Conservation (phyloP, 1,139 yeast genomes). For the Eremothecium sinecaudum region DNA sequence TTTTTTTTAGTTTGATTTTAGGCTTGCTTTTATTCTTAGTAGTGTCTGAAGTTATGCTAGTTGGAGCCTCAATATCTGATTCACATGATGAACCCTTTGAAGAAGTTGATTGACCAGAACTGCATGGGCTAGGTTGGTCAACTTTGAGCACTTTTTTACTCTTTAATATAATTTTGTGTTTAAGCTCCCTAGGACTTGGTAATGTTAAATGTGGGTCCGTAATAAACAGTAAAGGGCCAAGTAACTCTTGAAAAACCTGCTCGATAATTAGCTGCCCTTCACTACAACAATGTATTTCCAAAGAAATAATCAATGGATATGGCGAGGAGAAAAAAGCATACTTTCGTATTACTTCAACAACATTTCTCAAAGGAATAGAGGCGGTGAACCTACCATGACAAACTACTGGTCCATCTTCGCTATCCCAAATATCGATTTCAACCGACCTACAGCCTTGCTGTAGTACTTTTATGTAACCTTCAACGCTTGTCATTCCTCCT, state of each 20-base stretch:
- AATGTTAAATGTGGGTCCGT: constrained; percentile 29
- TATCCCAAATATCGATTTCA: constrained; percentile 95
- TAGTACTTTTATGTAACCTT: constrained; percentile 80
- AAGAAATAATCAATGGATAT: constrained; percentile 75
- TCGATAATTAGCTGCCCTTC: constrained; percentile 56
- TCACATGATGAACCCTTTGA: constrained; percentile 25
- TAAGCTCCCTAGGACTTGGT: constrained; percentile 67
- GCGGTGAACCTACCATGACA: constrained; percentile 86
- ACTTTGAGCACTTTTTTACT: constrained; percentile 48
- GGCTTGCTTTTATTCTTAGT: constrained; percentile 14
- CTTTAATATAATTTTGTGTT: constrained; percentile 62
- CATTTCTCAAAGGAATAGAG: constrained; percentile 60
- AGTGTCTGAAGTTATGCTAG: constrained; percentile 5
- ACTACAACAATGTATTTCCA: constrained; percentile 70
- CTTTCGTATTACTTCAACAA: constrained; percentile 60
- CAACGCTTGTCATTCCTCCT: constrained; percentile 85
- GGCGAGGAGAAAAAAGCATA: constrained; percentile 82
- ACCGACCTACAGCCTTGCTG: constrained; percentile 90
- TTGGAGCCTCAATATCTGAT: constrained; percentile 13
- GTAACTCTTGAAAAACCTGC: constrained; percentile 40
- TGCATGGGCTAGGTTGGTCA: constrained; percentile 3
- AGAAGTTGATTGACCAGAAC: constrained; percentile 11
- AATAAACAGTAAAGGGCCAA: constrained; percentile 48
- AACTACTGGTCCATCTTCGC: constrained; percentile 70
- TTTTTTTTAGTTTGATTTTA: constrained; percentile 13